Conservation (phyloP, 805 yeast species). For the Yarrowia phangngaensis region DNA sequence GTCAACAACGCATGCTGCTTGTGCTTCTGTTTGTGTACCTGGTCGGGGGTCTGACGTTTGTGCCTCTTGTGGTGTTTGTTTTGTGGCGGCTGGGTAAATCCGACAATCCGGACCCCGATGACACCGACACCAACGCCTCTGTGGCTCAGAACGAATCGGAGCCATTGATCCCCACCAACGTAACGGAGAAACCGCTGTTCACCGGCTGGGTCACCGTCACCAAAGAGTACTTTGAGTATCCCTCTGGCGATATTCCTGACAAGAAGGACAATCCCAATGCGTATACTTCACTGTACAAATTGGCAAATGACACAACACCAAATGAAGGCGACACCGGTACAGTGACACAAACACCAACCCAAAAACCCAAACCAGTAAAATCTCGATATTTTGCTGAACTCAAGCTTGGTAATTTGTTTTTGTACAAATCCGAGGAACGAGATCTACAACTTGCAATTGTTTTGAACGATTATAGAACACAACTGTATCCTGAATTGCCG, state of each 20-base stretch:
- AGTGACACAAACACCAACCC: neutral
- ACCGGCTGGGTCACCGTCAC: conserved; percentile 86
- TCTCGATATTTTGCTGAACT: conserved; percentile 45
- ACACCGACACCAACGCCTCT: neutral
- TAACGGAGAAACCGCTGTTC: conserved; percentile 18
- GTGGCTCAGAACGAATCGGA: conserved; percentile 12
- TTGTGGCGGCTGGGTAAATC: neutral
- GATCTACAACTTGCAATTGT: conserved; percentile 77
- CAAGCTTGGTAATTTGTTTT: conserved; percentile 81
- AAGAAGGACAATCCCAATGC: conserved; percentile 50
- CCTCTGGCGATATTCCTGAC: conserved; percentile 41
- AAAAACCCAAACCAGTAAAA: conserved; percentile 21
- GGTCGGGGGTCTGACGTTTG: conserved; percentile 12
- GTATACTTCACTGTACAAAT: conserved; percentile 56
- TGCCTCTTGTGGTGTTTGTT: neutral
- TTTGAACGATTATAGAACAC: conserved; percentile 61
- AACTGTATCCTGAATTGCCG: conserved; percentile 75
- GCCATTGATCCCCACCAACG: conserved; percentile 21
- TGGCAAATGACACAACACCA: conserved; percentile 46
- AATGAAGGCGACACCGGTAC: conserved; percentile 18
- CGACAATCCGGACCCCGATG: neutral
- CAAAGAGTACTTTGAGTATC: conserved; percentile 60
- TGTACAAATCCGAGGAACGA: conserved; percentile 65
- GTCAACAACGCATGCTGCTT: too few species aligned
- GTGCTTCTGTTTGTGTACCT: too few species aligned